A percentile compares a stretch with the other conserved stretches of the same genome.
Evolutionary conservation across 495 filamentous ascomycete genomes (phyloP).

Genomic region (Platismatia glauca): DNA sequence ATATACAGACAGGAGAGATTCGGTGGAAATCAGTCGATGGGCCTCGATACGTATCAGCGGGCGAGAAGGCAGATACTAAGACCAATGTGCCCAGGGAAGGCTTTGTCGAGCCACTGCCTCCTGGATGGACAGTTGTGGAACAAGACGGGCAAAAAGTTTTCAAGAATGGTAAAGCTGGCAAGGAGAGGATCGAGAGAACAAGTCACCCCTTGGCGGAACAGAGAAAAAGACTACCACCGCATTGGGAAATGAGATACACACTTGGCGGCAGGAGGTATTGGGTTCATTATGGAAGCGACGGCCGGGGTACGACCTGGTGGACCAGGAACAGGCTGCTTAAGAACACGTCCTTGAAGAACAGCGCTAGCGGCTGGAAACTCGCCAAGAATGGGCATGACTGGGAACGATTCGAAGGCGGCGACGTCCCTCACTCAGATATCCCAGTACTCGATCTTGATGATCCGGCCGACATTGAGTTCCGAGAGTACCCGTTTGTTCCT

Average conservation of each 20-base stretch:
- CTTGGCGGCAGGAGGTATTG: slow-evolving; percentile 8
- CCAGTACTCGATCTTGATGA: slow-evolving; percentile 17
- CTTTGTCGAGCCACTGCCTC: slow-evolving; percentile 15
- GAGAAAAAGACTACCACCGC: slow-evolving; percentile 9
- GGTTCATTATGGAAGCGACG: slow-evolving; percentile 12
- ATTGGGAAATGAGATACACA: slow-evolving; percentile 19
- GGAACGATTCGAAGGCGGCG: slow-evolving; percentile 17
- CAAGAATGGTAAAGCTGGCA: slow-evolving; percentile 7
- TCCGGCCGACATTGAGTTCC: slow-evolving; percentile 14
- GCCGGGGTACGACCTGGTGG: slow-evolving; percentile 16
- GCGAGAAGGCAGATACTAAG: slow-evolving; percentile 1
- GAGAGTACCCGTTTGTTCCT: slow-evolving; percentile 14
- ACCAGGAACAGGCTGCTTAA: slow-evolving; percentile 15
- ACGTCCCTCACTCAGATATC: slow-evolving; percentile 14
- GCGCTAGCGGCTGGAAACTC: slow-evolving; percentile 13
- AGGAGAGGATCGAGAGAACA: slow-evolving; percentile 10
- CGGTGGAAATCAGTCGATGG: slow-evolving; percentile 15
- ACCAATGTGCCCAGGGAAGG: background rate
- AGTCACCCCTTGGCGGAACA: slow-evolving; percentile 13
- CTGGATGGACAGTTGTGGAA: slow-evolving; percentile 5
- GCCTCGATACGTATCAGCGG: background rate
- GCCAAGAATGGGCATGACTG: slow-evolving; percentile 8
- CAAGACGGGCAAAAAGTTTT: slow-evolving; percentile 7
- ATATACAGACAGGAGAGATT: slow-evolving; percentile 7
- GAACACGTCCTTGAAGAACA: slow-evolving; percentile 18